Conservation (phyloP, 495 filamentous ascomycete genomes). For the Margaritispora aquatica region DNA sequence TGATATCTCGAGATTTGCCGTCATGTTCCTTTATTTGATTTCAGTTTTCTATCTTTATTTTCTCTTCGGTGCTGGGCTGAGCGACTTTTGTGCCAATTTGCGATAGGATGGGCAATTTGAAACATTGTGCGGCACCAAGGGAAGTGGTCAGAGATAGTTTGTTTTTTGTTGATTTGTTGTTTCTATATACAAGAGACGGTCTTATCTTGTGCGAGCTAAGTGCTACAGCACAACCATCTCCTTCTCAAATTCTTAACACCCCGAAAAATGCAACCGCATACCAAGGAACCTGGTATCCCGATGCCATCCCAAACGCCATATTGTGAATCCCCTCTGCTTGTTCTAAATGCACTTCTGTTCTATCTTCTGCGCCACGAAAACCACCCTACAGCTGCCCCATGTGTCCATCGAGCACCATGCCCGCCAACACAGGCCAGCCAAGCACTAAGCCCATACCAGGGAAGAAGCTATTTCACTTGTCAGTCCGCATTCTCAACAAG, state of each 20-base stretch:
- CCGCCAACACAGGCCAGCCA: conserved; percentile 14
- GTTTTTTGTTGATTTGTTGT: background rate
- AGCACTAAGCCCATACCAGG: conserved; percentile 13
- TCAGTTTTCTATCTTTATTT: too few species aligned
- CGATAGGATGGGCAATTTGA: background rate
- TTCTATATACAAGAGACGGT: background rate
- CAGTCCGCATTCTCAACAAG: background rate
- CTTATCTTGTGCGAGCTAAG: background rate
- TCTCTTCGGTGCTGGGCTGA: too few species aligned
- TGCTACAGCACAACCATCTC: background rate
- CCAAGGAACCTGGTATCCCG: too few species aligned
- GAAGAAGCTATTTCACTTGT: conserved; percentile 16
- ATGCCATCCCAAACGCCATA: background rate
- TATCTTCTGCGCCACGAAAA: background rate
- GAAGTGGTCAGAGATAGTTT: background rate
- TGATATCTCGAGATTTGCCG: too few species aligned
- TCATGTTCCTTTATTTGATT: too few species aligned
- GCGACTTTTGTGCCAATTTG: background rate
- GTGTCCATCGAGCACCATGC: conserved; percentile 11
- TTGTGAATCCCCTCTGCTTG: background rate
- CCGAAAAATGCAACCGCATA: background rate
- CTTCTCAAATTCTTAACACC: background rate
- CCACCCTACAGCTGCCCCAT: background rate
- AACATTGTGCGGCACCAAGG: too few species aligned
- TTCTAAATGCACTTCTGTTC: background rate